phyloP scores from a whole-genome alignment of 2,329 filamentous ascomycete species.

The Botrytis porri region DNA sequence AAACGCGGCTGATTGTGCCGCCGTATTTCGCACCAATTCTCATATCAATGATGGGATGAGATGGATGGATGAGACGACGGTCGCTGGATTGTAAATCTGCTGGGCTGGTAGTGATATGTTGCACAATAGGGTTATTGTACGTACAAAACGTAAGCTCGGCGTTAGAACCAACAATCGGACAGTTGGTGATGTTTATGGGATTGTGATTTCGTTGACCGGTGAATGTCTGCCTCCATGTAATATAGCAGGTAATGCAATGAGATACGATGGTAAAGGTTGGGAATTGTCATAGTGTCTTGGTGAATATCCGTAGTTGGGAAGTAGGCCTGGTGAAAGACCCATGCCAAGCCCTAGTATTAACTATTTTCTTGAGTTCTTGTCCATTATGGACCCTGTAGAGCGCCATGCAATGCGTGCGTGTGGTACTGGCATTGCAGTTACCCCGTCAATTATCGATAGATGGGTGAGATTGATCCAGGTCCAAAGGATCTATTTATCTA shows the following conservation, averaged over 20 bases:
- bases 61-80: neutral
- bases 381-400: neutral
- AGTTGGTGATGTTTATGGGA: neutral
- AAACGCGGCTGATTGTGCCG: slow-evolving; percentile 17
- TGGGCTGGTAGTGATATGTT: slow-evolving; percentile 10
- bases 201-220: neutral
- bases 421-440: neutral
- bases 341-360: slow-evolving; percentile 10
- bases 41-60: slow-evolving; percentile 3
- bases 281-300: neutral
- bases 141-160: slow-evolving; percentile 8
- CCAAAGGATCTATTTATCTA: slow-evolving; percentile 1
- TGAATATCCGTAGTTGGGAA: neutral
- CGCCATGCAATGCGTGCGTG: neutral
- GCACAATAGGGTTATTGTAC: neutral
- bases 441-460: neutral
- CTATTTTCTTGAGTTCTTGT: neutral
- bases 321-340: neutral
- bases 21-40: slow-evolving; percentile 14
- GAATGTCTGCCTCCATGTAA: neutral
- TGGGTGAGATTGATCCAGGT: neutral
- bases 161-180: neutral
- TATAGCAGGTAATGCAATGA: neutral
- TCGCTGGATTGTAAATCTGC: neutral
- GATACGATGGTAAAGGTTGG: neutral